A percentile compares a stretch with the other conserved stretches of the same genome.
phyloP scores from a whole-genome alignment of 257 asterid genomes.

The Datura wrightii region DNA sequence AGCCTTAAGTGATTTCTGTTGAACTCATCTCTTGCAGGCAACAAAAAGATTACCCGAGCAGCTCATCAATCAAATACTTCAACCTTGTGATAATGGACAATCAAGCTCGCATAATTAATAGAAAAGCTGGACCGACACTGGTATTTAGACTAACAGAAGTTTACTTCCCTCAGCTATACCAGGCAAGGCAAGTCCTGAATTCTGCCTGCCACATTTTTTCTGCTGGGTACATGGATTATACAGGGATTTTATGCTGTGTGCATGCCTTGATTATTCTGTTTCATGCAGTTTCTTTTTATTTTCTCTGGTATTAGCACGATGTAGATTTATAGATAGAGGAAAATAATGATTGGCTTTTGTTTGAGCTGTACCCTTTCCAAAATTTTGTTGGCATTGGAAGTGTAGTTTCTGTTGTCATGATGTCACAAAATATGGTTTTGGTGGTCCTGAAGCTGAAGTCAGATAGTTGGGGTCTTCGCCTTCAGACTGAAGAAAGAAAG shows the following conservation, averaged over 20 bases:
- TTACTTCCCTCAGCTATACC: constrained; percentile 22
- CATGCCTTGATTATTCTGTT: neutral
- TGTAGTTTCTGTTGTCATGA: constrained; percentile 14
- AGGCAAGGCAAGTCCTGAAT: constrained; percentile 24
- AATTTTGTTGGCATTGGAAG: neutral
- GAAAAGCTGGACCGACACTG: neutral
- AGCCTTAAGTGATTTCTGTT: neutral
- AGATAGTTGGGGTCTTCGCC: neutral
- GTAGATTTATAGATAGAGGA: neutral
- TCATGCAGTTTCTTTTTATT: neutral
- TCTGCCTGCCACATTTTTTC: constrained; percentile 28
- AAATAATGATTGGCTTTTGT: neutral
- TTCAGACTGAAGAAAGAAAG: neutral
- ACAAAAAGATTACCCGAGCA: constrained; percentile 74
- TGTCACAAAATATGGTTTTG: neutral
- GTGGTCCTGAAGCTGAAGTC: neutral
- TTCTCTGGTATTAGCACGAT: neutral
- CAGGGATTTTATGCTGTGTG: constrained; percentile 30
- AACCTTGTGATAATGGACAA: constrained; percentile 40
- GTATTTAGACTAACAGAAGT: constrained; percentile 10
- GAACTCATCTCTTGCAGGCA: constrained; percentile 54
- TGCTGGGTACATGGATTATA: neutral
- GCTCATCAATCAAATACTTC: constrained; percentile 75
- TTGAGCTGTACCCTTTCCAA: neutral
- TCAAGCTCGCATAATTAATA: constrained; percentile 19